A percentile compares a stretch with the other conserved stretches of the same genome.
These are phyloP conservation scores for Colletotrichum sidae DNA, from an alignment of 2,329 filamentous ascomycete species.

Conservation along the genomic window DNA sequence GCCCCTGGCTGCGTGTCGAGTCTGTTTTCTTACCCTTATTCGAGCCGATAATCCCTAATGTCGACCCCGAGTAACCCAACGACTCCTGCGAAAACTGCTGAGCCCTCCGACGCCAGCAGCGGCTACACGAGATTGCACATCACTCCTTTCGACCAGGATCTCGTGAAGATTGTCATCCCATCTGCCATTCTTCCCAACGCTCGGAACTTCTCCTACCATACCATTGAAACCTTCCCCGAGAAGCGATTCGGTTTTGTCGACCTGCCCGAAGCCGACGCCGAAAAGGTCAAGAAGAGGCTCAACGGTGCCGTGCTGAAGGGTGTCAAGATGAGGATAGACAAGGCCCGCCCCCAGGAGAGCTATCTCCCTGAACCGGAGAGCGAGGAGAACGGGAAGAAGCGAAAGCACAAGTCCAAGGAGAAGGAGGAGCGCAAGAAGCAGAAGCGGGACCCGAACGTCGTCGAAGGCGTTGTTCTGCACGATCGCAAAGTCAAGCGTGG, in stretches of 20 bases:
- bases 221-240: constrained; percentile 88
- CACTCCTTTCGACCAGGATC: constrained; percentile 81
- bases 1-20: constrained; percentile 10
- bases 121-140: constrained; percentile 80
- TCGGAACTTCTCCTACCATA: constrained; percentile 88
- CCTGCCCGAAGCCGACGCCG: constrained; percentile 82
- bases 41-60: constrained; percentile 27
- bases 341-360: constrained; percentile 75
- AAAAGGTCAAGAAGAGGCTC: constrained; percentile 91
- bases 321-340: constrained; percentile 85
- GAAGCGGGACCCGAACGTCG: constrained; percentile 63
- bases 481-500: constrained; percentile 86
- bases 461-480: constrained; percentile 77
- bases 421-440: constrained; percentile 53
- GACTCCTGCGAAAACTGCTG: constrained; percentile 17
- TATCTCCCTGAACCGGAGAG: constrained; percentile 51
- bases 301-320: constrained; percentile 89
- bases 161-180: constrained; percentile 79
- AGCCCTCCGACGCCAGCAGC: constrained; percentile 33
- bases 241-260: constrained; percentile 91
- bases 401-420: constrained; percentile 54
- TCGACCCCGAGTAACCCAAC: constrained; percentile 13
- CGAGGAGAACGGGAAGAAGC: constrained; percentile 51
- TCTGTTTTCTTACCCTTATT: neutral
- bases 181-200: constrained; percentile 73